A percentile compares a stretch with the other conserved stretches of the same genome.
These are phyloP conservation scores for Acanthamoeba rhysodes DNA, from an alignment of 208 protist species.

Conservation along the genomic window DNA sequence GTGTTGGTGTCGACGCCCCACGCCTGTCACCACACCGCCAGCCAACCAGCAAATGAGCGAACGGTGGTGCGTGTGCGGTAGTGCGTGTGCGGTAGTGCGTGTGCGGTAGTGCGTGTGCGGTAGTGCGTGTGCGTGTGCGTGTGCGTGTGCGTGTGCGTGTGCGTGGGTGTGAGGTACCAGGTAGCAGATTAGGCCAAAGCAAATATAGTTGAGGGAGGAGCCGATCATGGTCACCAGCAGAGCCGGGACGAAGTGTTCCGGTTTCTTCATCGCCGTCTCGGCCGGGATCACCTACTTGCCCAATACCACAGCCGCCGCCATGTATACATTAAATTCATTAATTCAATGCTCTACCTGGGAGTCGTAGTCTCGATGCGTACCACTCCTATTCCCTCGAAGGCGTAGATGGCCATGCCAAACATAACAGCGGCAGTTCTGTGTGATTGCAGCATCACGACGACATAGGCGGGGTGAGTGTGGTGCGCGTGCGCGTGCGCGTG, in stretches of 20 bases:
- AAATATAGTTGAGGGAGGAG: constrained; percentile 70
- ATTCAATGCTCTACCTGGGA: too few species aligned
- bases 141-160: too few species aligned
- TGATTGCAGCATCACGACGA: not conserved
- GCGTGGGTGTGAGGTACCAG: not conserved
- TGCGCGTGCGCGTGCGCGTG: too few species aligned
- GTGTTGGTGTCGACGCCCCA: constrained; percentile 60
- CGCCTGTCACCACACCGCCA: not conserved
- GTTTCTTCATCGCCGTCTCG: constrained; percentile 65
- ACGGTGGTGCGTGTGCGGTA: not conserved
- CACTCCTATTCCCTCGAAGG: constrained; percentile 76
- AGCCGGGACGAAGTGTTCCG: constrained; percentile 47
- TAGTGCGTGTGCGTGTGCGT: not conserved
- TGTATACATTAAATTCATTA: too few species aligned
- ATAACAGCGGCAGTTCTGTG: constrained; percentile 35
- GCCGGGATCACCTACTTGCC: constrained; percentile 47
- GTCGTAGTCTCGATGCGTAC: not conserved
- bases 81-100: not conserved
- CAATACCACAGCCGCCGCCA: too few species aligned
- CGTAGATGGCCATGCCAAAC: constrained; percentile 78
- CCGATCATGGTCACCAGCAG: constrained; percentile 36
- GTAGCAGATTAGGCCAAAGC: constrained; percentile 73
- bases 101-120: not conserved
- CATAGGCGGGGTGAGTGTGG: too few species aligned
- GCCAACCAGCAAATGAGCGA: not conserved